Evolutionary conservation across 805 yeast genomes (phyloP), one percentile per base, ranked within the genome.

Genomic region (Myxozyma melibiosi): DNA sequence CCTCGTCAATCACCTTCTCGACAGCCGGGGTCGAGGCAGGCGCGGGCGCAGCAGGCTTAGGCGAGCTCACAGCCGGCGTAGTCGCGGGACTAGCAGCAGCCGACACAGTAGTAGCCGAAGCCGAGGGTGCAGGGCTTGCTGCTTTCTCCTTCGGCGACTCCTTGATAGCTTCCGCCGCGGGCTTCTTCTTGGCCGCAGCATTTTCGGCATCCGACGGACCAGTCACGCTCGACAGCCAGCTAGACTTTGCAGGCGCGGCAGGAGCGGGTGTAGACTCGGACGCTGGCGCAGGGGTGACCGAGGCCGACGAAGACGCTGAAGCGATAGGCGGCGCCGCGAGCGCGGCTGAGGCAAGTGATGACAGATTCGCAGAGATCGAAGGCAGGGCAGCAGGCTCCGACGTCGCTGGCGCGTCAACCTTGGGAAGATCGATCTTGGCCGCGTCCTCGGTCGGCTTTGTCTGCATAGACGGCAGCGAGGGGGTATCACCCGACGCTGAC

Each of bases 201-300:
- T 20, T n/a, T 22, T 39, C 55, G 14, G 24, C 24, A 27, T 56
- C 57, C 16, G 50, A 25, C 33, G 59, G 51, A 8, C 51, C 58
- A 6, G 61, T 52, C 41, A 56, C 53, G 42, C 56, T 51, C 20
- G 56, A 51, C 50, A 56, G 24, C 60, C 60, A 56, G 33, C 56
- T 51, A 8, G 58, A 31, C 35, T 44, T 57, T 16, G 40, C 41
- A 30, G 51, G 54, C 20, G 37, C 37, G 28, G 43, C 48, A 16
- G 39, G 28, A 2, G 38, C 18, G 18, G 37, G 50, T 45, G 50
- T 22, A 13, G 46, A 6, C 6, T 34, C 40, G 4, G 37, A 27
- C 51, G 16, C 16, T 13, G 31, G 33, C 18, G 37, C 44, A 35
- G 38, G 41, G 6, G 46, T 13, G 14, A 42, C 20, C 43, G 53